Evolutionary conservation across 352 stramenopile species (phyloP), one percentile per base, ranked within the genome.

Genomic region (Pythium dissotocum): DNA sequence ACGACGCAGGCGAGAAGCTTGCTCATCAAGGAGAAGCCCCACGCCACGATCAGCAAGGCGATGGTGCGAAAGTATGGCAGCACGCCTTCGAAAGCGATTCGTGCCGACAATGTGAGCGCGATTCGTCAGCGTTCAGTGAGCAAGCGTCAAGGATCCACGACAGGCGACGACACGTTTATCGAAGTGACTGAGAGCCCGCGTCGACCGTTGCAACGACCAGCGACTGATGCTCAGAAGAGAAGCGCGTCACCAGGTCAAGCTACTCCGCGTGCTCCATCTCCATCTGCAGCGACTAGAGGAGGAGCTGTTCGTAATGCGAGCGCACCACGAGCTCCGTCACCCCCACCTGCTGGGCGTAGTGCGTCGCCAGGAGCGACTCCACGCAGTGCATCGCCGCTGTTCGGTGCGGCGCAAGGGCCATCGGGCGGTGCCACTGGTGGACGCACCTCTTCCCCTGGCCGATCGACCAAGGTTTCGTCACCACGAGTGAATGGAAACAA

Each of bases 21-120:
- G 9, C 49, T 93, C 21, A 46, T 90, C 16, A 73, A 72, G 36
- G 80, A 91, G 24, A 82, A 91, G 26, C 76, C 70, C 0, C 61
- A 77, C 26, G 77, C 80, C 14, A 63, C 58, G 16, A 75, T 93
- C 62, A 69, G 79, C 21, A 57, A 67, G 9, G 78, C 75, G 12
- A 79, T 93, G 30, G 58, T 77, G 26, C 30, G 78, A 13, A 87
- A 80, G 49, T 74, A 56, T 36, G 49, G 46, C 13, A 67, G 44
- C 6, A 24, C 13, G 9, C 38, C n/a, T 1, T 40, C 44, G 9
- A 65, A 69, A 62, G 24, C 55, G 6, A 57, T 8, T n/a, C 44
- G 46, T 13, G 28, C n/a, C 13, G 55, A 69, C 16, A 30, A 6
- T 32, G 18, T 54, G n/a, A 54, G 21, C 18, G 46, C 46, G 16